Evolutionary conservation across 352 stramenopile species (phyloP), one percentile per base, ranked within the genome.

Genomic region (Thraustochytrium sp.): DNA sequence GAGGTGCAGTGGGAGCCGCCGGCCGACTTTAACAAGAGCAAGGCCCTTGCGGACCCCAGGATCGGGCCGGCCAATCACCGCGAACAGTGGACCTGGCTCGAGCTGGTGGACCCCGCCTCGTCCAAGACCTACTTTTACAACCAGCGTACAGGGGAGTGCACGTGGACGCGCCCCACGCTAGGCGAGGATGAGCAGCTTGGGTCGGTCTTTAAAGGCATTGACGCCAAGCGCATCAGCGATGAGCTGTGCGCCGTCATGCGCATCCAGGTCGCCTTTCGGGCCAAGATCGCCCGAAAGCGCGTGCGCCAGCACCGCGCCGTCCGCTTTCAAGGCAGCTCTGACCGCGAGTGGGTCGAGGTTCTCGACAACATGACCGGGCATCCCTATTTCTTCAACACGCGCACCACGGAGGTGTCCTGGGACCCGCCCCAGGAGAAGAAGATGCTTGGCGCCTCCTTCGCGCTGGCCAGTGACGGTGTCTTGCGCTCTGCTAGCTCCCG

Each of bases 81-180:
- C 48, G 48, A 55, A n/a, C n/a, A n/a, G n/a, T 72, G 59, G 59
- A 72, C 59, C 4, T 80, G 68, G 68, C 16, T 80, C 26, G 68
- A 80, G 38, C 31, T 80, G 18, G 9, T 65, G 3, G 68, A 80
- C 42, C 68, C 68, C 0, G 68, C 5, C 23, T 48, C 13, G 9
- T 40, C 18, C 8, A 36, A 31, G 26, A 1, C 31, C 31, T 80
- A 80, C 42, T 80, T 80, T 80, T 80, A 55, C 68, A 80, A 80
- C 53, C 68, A 80, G 42, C 76, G 76, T n/a, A 80, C 68, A 16
- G 21, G 23, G 5, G 53, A 21, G 13, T 80, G 44, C 5, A 16
- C 5, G 2, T 80, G 68, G 68, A n/a, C 31, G 1, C 18, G 26
- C 0, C 68, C 68, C 34, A n/a, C n/a, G n/a, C n/a, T n/a, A n/a